phyloP scores from a whole-genome alignment of 2,329 filamentous ascomycete genomes.

The Trichoderma sp. region DNA sequence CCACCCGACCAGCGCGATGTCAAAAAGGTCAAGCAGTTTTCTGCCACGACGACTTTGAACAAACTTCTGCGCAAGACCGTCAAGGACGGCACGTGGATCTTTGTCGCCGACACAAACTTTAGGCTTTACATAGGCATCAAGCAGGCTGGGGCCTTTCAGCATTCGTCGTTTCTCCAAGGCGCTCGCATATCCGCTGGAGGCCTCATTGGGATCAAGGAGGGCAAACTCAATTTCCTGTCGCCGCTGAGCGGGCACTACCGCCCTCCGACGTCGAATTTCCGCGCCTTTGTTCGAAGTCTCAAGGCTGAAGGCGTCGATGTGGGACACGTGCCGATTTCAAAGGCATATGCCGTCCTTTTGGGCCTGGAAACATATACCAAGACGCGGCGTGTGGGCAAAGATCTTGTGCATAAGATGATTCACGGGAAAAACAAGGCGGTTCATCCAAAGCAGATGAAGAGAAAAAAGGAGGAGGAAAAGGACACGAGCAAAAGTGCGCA shows the following conservation, averaged over 20 bases:
- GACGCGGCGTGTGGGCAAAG: constrained; percentile 65
- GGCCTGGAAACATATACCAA: constrained; percentile 80
- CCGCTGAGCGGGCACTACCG: constrained; percentile 80
- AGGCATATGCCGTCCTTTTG: constrained; percentile 78
- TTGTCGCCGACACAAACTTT: constrained; percentile 83
- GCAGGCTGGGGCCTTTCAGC: constrained; percentile 83
- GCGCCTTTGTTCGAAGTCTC: constrained; percentile 74
- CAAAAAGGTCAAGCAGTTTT: constrained; percentile 61
- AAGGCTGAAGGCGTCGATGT: constrained; percentile 76
- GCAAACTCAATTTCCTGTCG: constrained; percentile 71
- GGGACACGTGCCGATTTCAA: constrained; percentile 73
- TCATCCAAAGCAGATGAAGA: constrained; percentile 59
- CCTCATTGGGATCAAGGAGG: constrained; percentile 80
- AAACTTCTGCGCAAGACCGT: constrained; percentile 76
- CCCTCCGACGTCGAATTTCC: constrained; percentile 79
- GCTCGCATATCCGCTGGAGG: constrained; percentile 80
- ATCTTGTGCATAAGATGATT: constrained; percentile 48
- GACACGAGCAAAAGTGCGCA: constrained; percentile 63
- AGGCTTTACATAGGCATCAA: constrained; percentile 90
- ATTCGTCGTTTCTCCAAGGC: constrained; percentile 85
- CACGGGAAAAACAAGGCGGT: constrained; percentile 61
- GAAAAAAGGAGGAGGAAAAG: constrained; percentile 58
- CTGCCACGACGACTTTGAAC: constrained; percentile 73
- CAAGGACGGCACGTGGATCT: constrained; percentile 91
- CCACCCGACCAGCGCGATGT: constrained; percentile 61